A percentile compares a stretch with the other conserved stretches of the same genome.
Evolutionary conservation across 1,284 basidiomycete species (phyloP).

Genomic region (Cutaneotrichosporon sp.): DNA sequence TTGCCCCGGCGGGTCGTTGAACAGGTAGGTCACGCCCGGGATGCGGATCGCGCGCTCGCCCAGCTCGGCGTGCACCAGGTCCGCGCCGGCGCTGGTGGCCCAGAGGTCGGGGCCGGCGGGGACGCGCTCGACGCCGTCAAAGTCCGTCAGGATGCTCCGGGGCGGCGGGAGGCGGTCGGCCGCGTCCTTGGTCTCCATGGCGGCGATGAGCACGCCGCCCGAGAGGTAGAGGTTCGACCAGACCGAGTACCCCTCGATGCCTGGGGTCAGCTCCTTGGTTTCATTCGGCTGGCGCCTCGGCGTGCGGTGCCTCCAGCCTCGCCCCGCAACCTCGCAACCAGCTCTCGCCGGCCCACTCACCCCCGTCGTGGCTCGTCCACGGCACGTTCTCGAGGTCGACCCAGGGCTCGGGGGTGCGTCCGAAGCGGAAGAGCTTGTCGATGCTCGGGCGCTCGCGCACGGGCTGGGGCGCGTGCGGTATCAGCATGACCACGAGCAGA

Average conservation of each 20-base stretch:
- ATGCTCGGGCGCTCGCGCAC: constrained; percentile 8
- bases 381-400: constrained; percentile 30
- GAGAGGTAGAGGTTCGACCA: constrained; percentile 43
- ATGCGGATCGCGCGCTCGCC: constrained; percentile 35
- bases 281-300: too few species aligned
- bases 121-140: constrained; percentile 11
- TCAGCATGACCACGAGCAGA: not conserved
- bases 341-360: constrained; percentile 25
- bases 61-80: constrained; percentile 31
- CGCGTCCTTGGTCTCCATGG: constrained; percentile 15
- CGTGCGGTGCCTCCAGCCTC: too few species aligned
- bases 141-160: constrained; percentile 22
- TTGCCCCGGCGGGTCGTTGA: constrained; percentile 45
- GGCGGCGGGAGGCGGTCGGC: constrained; percentile 12
- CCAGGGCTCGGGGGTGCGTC: constrained; percentile 5
- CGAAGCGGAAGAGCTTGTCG: not conserved
- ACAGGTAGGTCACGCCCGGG: constrained; percentile 45
- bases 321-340: too few species aligned
- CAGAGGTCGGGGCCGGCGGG: constrained; percentile 36
- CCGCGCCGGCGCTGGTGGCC: constrained; percentile 26
- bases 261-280: constrained; percentile 28
- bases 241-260: constrained; percentile 38
- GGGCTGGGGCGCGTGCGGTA: not conserved
- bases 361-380: constrained; percentile 36
- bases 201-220: constrained; percentile 25